phyloP scores from a whole-genome alignment of 2,329 filamentous ascomycete species.

The Cadophora luteo-olivacea region DNA sequence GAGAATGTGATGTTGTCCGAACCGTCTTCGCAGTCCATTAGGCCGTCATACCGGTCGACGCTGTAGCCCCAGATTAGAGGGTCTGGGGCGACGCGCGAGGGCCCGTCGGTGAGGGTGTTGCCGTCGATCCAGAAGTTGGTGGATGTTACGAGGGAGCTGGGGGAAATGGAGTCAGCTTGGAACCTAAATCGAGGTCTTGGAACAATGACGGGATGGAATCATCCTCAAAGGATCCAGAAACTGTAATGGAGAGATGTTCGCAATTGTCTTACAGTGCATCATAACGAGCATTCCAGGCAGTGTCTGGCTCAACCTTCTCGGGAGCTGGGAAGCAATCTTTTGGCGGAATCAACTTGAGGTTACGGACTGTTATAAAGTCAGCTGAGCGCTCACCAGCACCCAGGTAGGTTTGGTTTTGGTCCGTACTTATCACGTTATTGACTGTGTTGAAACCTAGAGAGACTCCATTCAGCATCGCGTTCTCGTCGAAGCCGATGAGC shows the following conservation, averaged over 20 bases:
- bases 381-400: background rate
- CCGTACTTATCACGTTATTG: constrained; percentile 14
- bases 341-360: constrained; percentile 13
- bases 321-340: constrained; percentile 18
- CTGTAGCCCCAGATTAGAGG: constrained; percentile 11
- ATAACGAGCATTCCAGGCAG: constrained; percentile 21
- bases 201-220: too few relatives aligned
- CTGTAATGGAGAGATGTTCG: too few relatives aligned
- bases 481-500: constrained; percentile 14
- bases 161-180: background rate
- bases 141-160: constrained; percentile 12
- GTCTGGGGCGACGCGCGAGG: constrained; percentile 3
- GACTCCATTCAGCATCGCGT: constrained; percentile 12
- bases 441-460: constrained; percentile 7
- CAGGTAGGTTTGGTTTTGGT: background rate
- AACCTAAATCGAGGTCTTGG: too few relatives aligned
- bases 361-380: constrained; percentile 7
- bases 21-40: constrained; percentile 22
- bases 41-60: constrained; percentile 15
- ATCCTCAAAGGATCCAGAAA: too few relatives aligned
- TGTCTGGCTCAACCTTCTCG: background rate
- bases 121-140: constrained; percentile 23
- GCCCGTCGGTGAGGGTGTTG: constrained; percentile 14
- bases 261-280: constrained; percentile 9
- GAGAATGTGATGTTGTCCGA: constrained; percentile 20